Evolutionary conservation across 1,284 basidiomycete species (phyloP), one percentile per base, ranked within the genome.

Genomic region (Ustilago hordei): DNA sequence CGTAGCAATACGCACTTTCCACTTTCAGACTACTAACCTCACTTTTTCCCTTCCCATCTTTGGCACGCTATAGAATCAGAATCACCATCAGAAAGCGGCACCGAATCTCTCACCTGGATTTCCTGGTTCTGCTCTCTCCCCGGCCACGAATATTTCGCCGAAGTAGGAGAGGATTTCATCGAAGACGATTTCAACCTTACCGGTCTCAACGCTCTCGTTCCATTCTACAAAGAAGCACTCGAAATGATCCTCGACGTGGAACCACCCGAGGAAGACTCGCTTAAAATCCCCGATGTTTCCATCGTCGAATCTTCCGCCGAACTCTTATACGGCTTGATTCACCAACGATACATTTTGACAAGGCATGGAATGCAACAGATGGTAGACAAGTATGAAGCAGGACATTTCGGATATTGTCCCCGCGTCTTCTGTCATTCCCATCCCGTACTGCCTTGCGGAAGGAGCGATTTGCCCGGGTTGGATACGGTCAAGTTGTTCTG

Each of bases 231-330:
- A 87, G 97, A 99, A 87, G 97, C 97, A 34, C 92, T 99, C 91
- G 97, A 99, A 88, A 99, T 99, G 97, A 95, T 99, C n/a, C 88
- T 99, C 69, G 97, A 99, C 87, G 96, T 99, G 60, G 97, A 99
- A 88, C 94, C 97, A 88, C 87, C 66, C 62, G 77, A 96, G 84
- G 97, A 99, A 87, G 97, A 99, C 86, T 91, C 93, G 31, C 91
- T 94, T 60, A 90, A 90, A 75, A 89, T 90, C 34, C 90, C 90
- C 0, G 90, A 99, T 86, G 95, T 99, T 45, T 96, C 95, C 2
- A 98, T 99, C 82, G 95, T 99, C 64, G 97, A 99, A 87, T 93
- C 93, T 61, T 97, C 95, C 23, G 97, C 97, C 35, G 97, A 99
- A 87, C 91, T 99, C 82, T 89, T 99, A 48, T 99, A 98, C 85